A percentile compares a stretch with the other conserved stretches of the same genome.
phyloP scores from a whole-genome alignment of 176 grass and related monocot genomes.

The Neostapfia colusana region DNA sequence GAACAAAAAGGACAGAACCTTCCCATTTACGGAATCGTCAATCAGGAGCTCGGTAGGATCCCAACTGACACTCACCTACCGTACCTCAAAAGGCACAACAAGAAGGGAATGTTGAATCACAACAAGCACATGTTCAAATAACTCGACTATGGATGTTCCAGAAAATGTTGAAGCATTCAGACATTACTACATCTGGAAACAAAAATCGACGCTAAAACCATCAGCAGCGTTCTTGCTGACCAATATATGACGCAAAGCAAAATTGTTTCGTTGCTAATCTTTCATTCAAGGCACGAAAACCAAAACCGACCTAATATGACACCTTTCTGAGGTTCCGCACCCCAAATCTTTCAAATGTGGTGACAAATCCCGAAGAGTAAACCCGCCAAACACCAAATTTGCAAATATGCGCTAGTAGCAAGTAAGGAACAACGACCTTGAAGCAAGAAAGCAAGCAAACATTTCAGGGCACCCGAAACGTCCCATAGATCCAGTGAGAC shows the following conservation, averaged over 20 bases:
- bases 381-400: not conserved
- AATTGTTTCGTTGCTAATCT: not conserved
- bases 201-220: not conserved
- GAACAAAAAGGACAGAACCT: not conserved
- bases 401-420: not conserved
- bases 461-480: not conserved
- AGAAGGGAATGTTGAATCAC: not conserved
- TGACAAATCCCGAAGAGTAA: not conserved
- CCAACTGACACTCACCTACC: not conserved
- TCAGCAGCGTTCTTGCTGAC: not conserved
- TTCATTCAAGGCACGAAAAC: not conserved
- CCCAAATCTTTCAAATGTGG: not conserved
- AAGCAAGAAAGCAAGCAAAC: not conserved
- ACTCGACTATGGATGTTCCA: not conserved
- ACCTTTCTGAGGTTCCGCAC: not conserved
- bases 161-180: slow-evolving; percentile 2
- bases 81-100: not conserved
- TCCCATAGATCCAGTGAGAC: slow-evolving; percentile 19
- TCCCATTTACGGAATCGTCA: not conserved
- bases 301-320: not conserved
- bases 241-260: not conserved
- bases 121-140: not conserved
- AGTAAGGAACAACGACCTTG: not conserved
- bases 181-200: slow-evolving; percentile 12
- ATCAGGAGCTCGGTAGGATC: not conserved